A percentile compares a stretch with the other conserved stretches of the same genome.
Evolutionary conservation across 805 yeast genomes (phyloP).

Genomic region (Cyberlindnera mycetangii): DNA sequence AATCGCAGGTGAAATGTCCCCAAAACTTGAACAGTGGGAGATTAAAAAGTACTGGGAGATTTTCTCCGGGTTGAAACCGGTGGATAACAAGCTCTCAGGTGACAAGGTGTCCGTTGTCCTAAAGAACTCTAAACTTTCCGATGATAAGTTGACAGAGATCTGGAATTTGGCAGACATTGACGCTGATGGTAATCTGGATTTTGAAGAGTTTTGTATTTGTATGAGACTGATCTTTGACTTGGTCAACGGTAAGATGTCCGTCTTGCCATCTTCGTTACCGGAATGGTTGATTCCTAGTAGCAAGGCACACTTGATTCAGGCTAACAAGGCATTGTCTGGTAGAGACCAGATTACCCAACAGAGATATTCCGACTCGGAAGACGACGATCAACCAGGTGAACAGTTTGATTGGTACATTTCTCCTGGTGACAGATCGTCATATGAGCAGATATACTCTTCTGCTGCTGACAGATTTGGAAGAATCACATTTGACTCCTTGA

Average conservation of each 20-base stretch:
- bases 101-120: constrained; percentile 83
- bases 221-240: constrained; percentile 93
- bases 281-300: constrained; percentile 91
- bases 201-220: constrained; percentile 96
- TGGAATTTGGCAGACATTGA: constrained; percentile 96
- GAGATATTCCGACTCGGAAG: constrained; percentile 58
- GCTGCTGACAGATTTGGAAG: constrained; percentile 79
- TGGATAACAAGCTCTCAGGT: constrained; percentile 73
- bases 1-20: constrained; percentile 30
- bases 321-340: constrained; percentile 56
- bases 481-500: constrained; percentile 67
- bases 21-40: constrained; percentile 90
- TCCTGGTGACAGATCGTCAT: constrained; percentile 76
- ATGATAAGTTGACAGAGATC: constrained; percentile 71
- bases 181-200: constrained; percentile 86
- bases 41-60: constrained; percentile 98
- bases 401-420: constrained; percentile 94
- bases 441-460: constrained; percentile 72
- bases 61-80: constrained; percentile 85
- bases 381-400: constrained; percentile 31
- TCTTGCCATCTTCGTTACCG: constrained; percentile 74
- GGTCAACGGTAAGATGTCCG: constrained; percentile 65
- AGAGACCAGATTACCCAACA: constrained; percentile 20
- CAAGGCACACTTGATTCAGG: constrained; percentile 81
- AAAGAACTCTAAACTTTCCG: constrained; percentile 81